Conservation (phyloP, 1,284 basidiomycete genomes). For the Entoloma clypeatum region DNA sequence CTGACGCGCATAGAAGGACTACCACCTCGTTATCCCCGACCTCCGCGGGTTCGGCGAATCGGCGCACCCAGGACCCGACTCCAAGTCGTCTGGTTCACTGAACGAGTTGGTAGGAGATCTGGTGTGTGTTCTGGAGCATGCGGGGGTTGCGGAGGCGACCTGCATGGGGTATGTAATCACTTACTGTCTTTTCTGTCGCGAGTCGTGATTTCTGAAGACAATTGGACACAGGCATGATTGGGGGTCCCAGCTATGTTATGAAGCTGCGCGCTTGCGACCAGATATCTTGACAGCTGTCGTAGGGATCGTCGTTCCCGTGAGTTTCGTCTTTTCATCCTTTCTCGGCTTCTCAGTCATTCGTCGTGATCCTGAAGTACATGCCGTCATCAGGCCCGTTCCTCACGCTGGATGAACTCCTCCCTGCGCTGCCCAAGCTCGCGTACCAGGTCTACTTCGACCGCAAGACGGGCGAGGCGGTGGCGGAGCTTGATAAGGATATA, state of each 20-base stretch:
- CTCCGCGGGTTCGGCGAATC: conserved; percentile 67
- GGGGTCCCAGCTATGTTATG: conserved; percentile 64
- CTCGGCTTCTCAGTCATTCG: conserved; percentile 7
- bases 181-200: background rate
- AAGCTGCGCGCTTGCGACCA: conserved; percentile 60
- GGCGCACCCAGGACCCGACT: conserved; percentile 58
- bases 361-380: conserved; percentile 42
- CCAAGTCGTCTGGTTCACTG: conserved; percentile 54
- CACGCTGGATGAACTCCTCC: conserved; percentile 40
- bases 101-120: conserved; percentile 59
- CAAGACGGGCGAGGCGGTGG: conserved; percentile 42
- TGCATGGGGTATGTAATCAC: conserved; percentile 65
- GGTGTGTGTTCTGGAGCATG: conserved; percentile 53
- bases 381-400: conserved; percentile 44
- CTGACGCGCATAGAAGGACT: conserved; percentile 40
- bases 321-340: conserved; percentile 18
- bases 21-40: conserved; percentile 56
- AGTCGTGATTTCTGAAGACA: no score
- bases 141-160: conserved; percentile 42
- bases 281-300: conserved; percentile 59
- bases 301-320: conserved; percentile 56
- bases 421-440: conserved; percentile 45
- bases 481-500: conserved; percentile 53
- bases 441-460: conserved; percentile 62
- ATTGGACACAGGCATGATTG: conserved; percentile 58